Percentiles rank a stretch among this genome's conserved stretches.
phyloP scores from a whole-genome alignment of 2,329 filamentous ascomycete species.

The Neonectria hederae region DNA sequence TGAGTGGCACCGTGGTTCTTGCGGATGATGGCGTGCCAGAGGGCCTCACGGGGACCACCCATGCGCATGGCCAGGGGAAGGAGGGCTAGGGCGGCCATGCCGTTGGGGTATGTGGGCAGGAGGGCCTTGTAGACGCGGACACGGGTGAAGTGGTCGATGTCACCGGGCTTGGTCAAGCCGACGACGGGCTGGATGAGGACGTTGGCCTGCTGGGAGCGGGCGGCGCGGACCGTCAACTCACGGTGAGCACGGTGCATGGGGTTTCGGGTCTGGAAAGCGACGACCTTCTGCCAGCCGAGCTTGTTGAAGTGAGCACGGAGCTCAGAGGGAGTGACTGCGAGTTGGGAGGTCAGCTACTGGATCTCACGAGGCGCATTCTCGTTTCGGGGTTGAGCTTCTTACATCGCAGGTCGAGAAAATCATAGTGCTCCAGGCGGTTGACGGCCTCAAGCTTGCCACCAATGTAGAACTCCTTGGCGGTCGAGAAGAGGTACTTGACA shows the following conservation, averaged over 20 bases:
- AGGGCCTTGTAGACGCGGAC: slow-evolving; percentile 99
- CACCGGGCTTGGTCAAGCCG: slow-evolving; percentile 97
- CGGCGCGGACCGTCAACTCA: slow-evolving; percentile 96
- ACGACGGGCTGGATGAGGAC: slow-evolving; percentile 99
- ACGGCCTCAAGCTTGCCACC: slow-evolving; percentile 96
- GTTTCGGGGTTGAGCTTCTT: slow-evolving; percentile 47
- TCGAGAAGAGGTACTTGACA: slow-evolving; percentile 86
- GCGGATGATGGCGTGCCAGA: slow-evolving; percentile 99
- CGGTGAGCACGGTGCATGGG: slow-evolving; percentile 99
- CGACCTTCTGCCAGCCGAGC: slow-evolving; percentile 96
- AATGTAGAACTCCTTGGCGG: slow-evolving; percentile 87
- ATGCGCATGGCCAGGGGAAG: slow-evolving; percentile 98
- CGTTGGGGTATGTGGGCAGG: slow-evolving; percentile 95
- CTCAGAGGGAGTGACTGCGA: slow-evolving; percentile 86
- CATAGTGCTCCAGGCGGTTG: slow-evolving; percentile 96
- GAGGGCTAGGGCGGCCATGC: slow-evolving; percentile 96
- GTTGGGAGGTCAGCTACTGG: slow-evolving; percentile 21
- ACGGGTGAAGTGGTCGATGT: slow-evolving; percentile 99
- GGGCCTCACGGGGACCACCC: slow-evolving; percentile 96
- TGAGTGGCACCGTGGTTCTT: slow-evolving; percentile 99
- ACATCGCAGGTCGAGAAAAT: slow-evolving; percentile 97
- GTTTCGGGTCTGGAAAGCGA: slow-evolving; percentile 99
- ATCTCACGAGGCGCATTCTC: slow-evolving; percentile 20
- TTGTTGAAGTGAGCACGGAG: slow-evolving; percentile 98
- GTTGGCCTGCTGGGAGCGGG: slow-evolving; percentile 94